Base-by-base conservation (phyloP, 768 basidiomycete species). In the Suillus subalutaceus region DNA sequence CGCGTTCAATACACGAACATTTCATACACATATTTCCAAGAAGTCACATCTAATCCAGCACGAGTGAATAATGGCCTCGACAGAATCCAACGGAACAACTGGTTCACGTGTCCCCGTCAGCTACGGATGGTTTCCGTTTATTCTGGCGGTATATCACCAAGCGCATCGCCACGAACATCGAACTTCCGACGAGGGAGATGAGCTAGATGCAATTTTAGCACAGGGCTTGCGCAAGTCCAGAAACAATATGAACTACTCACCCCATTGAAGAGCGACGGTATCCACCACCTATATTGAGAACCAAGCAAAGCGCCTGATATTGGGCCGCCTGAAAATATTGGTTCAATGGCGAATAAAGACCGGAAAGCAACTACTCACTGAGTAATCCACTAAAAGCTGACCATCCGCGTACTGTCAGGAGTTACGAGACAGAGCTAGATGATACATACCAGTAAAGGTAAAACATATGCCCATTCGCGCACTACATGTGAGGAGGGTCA, bases 271-370 rank as follows among this genome's bases (percentile, higher is more conserved):
- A 57, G 56, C 1, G 56, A 37, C 0, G 35, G 20, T 23, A 37
- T n/a, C 35, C 10, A 57, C 56, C 56, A 57, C 35, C 12, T 37
- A n/a, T 57, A 57, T 37, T 57, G 56, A 57, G 56, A 57, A n/a
- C 10, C 12, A n/a, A 57, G 35, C 35, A 57, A n/a, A 35, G 55
- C 32, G 10, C 55, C 55, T 35, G 55, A 56, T 56, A 56, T 56
- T 12, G 55, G 55, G 1, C 56, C 56, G 13, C 56, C 56, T 57
- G n/a, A 53, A 10, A 53, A 18, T 4, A 16, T 53, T 30, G 16
- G 26, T 53, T 30, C 26, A 30, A 30, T 30, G 23, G 15, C 15
- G 26, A 5, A 9, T 53, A 30, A 30, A 30, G 7, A 16, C 15
- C 26, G 4, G 15, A 9, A 30, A 9, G 23, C 15, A 52, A 52